Conservation (phyloP, 2,329 filamentous ascomycete species). For the Thelonectria rubi region DNA sequence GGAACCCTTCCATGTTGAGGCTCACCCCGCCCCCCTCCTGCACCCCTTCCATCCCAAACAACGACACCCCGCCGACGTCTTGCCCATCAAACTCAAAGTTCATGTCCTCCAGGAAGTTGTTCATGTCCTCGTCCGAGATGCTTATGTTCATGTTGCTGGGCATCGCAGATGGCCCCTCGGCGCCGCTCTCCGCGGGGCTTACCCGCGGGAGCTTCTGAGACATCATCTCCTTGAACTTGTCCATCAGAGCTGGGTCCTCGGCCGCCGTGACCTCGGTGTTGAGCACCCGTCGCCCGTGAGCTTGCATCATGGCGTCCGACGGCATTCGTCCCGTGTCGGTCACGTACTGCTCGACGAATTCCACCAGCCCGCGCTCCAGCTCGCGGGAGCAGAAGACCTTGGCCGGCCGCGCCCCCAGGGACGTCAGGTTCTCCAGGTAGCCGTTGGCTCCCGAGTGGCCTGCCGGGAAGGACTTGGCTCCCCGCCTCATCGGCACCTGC, state of each 20-base stretch:
- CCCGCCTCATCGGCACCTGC: constrained; percentile 47
- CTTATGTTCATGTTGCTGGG: constrained; percentile 47
- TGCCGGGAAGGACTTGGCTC: constrained; percentile 54
- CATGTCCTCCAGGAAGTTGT: constrained; percentile 55
- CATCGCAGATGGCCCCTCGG: constrained; percentile 27
- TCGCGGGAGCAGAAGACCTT: constrained; percentile 67
- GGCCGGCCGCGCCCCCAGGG: constrained; percentile 57
- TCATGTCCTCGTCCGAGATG: constrained; percentile 51
- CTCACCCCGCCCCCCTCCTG: constrained; percentile 45
- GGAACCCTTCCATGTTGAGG: constrained; percentile 37
- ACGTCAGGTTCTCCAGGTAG: constrained; percentile 56
- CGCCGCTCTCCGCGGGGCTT: constrained; percentile 19
- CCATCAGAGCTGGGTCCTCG: constrained; percentile 62
- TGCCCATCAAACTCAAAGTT: constrained; percentile 52
- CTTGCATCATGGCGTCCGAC: constrained; percentile 56
- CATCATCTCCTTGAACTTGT: constrained; percentile 62
- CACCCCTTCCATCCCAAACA: constrained; percentile 43
- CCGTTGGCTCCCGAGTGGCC: constrained; percentile 57
- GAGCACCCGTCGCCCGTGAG: constrained; percentile 59
- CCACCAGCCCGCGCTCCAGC: constrained; percentile 62
- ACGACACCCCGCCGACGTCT: constrained; percentile 36
- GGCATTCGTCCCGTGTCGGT: constrained; percentile 54
- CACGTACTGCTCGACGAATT: constrained; percentile 57
- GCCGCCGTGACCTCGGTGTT: constrained; percentile 58
- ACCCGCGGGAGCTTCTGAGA: constrained; percentile 40